phyloP scores from a whole-genome alignment of 305 asterid genomes.

The Stenogyne calaminthoides region DNA sequence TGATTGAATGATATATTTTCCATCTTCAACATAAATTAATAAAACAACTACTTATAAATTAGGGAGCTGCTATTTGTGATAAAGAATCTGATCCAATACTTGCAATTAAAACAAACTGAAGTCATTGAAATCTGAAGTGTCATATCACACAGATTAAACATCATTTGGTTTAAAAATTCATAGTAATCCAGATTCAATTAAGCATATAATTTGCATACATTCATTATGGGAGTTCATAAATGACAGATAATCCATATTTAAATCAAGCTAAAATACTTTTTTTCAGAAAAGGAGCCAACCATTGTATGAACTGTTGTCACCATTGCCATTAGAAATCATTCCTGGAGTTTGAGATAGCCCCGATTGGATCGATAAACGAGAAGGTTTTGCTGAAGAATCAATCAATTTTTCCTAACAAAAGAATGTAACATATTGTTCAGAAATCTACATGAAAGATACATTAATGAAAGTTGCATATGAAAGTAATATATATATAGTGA shows the following conservation, averaged over 20 bases:
- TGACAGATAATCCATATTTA: constrained; percentile 16
- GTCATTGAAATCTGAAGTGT: neutral
- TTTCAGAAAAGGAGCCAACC: constrained; percentile 45
- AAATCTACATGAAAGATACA: constrained; percentile 17
- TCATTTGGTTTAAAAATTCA: neutral
- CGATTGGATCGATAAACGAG: constrained; percentile 55
- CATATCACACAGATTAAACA: neutral
- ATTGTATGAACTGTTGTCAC: constrained; percentile 46
- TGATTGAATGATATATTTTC: neutral
- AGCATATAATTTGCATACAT: neutral
- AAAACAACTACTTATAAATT: neutral
- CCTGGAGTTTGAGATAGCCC: constrained; percentile 55
- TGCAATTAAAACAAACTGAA: neutral
- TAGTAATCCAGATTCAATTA: neutral
- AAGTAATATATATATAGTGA: no score
- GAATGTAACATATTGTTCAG: constrained; percentile 26
- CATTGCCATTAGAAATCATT: constrained; percentile 53
- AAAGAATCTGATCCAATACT: no score
- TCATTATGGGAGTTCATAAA: neutral
- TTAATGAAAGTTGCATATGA: neutral
- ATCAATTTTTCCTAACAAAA: constrained; percentile 62
- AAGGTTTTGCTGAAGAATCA: constrained; percentile 51
- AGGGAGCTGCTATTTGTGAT: neutral
- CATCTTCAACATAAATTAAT: neutral
- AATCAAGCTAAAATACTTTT: neutral